Evolutionary conservation across 1,139 yeast species (phyloP).

Genomic region (Saccharomyces uvarum): DNA sequence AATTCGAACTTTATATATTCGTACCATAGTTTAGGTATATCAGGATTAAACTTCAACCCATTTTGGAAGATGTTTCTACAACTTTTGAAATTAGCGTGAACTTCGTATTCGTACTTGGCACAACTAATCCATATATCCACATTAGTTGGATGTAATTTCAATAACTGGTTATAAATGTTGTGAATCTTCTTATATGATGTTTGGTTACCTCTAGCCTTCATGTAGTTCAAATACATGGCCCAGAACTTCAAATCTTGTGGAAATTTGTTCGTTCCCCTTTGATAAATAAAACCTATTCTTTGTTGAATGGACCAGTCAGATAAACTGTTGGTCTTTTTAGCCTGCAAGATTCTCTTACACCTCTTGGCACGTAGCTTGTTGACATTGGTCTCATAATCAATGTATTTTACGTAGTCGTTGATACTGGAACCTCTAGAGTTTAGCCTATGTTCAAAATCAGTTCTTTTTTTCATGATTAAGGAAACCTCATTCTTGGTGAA

Average conservation of each 20-base stretch:
- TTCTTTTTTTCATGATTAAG: conserved; percentile 83
- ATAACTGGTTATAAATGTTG: conserved; percentile 66
- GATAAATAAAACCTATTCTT: conserved; percentile 74
- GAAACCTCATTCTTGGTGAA: conserved; percentile 76
- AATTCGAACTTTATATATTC: conserved; percentile 85
- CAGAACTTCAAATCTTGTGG: conserved; percentile 75
- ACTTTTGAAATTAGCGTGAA: conserved; percentile 80
- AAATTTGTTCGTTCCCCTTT: conserved; percentile 72
- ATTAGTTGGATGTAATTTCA: conserved; percentile 86
- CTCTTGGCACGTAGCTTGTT: conserved; percentile 75
- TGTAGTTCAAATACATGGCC: conserved; percentile 67
- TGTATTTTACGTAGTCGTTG: conserved; percentile 69
- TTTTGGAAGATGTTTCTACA: conserved; percentile 82
- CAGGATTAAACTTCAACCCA: conserved; percentile 76
- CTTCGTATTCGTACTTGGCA: conserved; percentile 87
- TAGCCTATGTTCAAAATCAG: conserved; percentile 90
- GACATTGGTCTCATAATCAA: conserved; percentile 72
- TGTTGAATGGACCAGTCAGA: conserved; percentile 87
- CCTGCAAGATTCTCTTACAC: conserved; percentile 51
- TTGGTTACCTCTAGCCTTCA: conserved; percentile 46
- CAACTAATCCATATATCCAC: conserved; percentile 91
- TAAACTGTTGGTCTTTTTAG: conserved; percentile 44
- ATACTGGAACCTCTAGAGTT: conserved; percentile 77
- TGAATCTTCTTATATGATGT: conserved; percentile 78
- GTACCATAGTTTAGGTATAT: conserved; percentile 66